Evolutionary conservation across 768 basidiomycete species (phyloP).

Genomic region (Harrya chromipes): DNA sequence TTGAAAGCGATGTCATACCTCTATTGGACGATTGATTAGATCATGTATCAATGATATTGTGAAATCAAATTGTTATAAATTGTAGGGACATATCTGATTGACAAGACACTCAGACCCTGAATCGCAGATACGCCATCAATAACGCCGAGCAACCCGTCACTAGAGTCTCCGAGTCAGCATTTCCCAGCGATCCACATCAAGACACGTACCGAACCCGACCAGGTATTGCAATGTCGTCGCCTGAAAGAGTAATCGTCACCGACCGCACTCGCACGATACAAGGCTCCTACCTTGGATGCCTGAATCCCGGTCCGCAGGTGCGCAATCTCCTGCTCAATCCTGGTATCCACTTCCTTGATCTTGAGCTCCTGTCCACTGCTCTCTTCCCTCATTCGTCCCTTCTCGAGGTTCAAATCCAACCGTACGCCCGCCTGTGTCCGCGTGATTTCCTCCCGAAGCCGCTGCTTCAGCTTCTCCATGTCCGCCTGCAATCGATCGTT

Average conservation of each 20-base stretch:
- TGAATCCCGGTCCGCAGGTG: slow-evolving; percentile 79
- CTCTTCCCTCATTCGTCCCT: slow-evolving; percentile 93
- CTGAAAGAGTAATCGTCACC: slow-evolving; percentile 32
- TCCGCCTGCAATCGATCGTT: slow-evolving; percentile 91
- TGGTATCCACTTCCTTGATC: slow-evolving; percentile 96
- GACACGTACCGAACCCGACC: slow-evolving; percentile 74
- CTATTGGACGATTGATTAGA: slow-evolving; percentile 49
- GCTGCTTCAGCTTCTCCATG: slow-evolving; percentile 92
- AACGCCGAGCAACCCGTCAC: slow-evolving; percentile 85
- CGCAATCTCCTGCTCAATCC: slow-evolving; percentile 96
- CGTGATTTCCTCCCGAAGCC: slow-evolving; percentile 86
- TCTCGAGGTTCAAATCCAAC: slow-evolving; percentile 94
- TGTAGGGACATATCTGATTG: not conserved
- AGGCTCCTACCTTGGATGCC: slow-evolving; percentile 64
- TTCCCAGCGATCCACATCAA: not conserved
- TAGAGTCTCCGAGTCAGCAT: slow-evolving; percentile 27
- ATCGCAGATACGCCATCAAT: slow-evolving; percentile 84
- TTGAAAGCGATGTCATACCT: slow-evolving; percentile 64
- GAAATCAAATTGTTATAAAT: not conserved
- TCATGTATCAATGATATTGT: not conserved
- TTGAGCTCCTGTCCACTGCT: slow-evolving; percentile 88
- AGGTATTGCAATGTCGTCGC: slow-evolving; percentile 85
- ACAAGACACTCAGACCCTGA: slow-evolving; percentile 37
- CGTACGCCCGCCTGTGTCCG: slow-evolving; percentile 92
- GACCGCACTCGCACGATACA: not conserved